Evolutionary conservation across 306 rosid genomes (phyloP), one percentile per base, ranked within the genome.

Genomic region (Begonia masoniana): DNA sequence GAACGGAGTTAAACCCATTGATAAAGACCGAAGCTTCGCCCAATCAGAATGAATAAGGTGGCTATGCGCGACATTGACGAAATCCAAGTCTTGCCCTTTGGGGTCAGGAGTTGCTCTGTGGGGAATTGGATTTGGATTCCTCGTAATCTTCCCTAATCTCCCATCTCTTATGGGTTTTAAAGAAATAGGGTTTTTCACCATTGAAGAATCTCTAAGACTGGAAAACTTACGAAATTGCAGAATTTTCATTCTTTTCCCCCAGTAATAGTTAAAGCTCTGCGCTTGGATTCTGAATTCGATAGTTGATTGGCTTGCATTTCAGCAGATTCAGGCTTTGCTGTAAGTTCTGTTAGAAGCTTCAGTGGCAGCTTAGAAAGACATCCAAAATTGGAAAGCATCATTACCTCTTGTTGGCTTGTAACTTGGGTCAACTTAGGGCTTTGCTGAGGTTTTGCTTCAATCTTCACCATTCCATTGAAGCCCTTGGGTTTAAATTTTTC

Each of bases 31-130:
- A 23, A 89, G 85, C 51, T 82, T 76, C 9, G 67, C 55, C 97
- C 97, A 89, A 14, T 85, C 84, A 1, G 85, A 80, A 58, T 91
- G 83, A 57, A 83, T 81, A 5, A 91, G 50, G 58, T 91, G 88
- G 68, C 92, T 75, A 54, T 71, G 87, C 5, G 71, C 74, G 15
- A 85, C 78, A 36, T 77, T 82, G 7, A 89, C 68, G 58, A 74
- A 82, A 70, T 91, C 97, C 47, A 88, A 78, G 72, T 85, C 95
- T 49, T 82, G 87, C 12, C 85, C 95, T 55, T 56, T 69, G 57
- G 94, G 76, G 39, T 74, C 71, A 21, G 84, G 87, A 41, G 85
- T 66, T 10, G 81, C 72, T 65, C 77, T 71, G 49, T 82, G 89
- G 56, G 95, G 95, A 4, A 89, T 61, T 13, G 89, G 95, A 51